Conservation (phyloP, 2,329 filamentous ascomycete genomes). For the Tolypocladium ovalisporum region DNA sequence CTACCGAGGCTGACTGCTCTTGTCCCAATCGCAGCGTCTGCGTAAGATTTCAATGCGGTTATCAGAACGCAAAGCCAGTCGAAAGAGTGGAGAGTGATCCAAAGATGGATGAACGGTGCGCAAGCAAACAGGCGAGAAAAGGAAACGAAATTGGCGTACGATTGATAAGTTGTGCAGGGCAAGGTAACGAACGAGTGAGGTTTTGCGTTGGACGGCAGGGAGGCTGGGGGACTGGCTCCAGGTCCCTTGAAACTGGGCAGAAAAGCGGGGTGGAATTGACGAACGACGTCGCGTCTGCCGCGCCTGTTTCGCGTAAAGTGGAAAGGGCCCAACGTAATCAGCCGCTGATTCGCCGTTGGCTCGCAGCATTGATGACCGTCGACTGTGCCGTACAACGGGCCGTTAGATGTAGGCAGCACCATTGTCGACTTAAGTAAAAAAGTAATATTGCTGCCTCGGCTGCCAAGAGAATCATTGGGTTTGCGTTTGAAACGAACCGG, state of each 20-base stretch:
- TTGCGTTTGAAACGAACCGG: neutral
- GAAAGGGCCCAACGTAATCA: neutral
- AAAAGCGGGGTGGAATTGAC: neutral
- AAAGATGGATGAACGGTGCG: neutral
- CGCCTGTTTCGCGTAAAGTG: constrained; percentile 20
- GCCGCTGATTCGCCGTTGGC: neutral
- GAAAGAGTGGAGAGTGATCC: neutral
- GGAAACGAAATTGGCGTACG: neutral
- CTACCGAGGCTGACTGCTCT: neutral
- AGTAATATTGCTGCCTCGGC: neutral
- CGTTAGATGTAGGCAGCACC: neutral
- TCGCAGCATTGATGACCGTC: neutral
- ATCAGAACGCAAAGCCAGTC: neutral
- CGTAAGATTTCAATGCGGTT: neutral
- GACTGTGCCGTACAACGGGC: neutral
- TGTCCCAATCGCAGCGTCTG: neutral
- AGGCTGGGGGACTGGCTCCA: neutral
- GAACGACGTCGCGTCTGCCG: constrained; percentile 6
- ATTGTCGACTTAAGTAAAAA: neutral
- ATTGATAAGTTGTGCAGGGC: neutral
- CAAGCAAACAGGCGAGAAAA: neutral
- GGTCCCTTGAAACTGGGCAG: neutral
- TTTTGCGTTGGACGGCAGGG: neutral
- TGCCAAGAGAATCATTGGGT: neutral
- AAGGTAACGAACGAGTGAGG: neutral